A percentile compares a stretch with the other conserved stretches of the same genome.
Conservation (phyloP, 2,329 filamentous ascomycete species). For the Graphiopsis chlorocephala region DNA sequence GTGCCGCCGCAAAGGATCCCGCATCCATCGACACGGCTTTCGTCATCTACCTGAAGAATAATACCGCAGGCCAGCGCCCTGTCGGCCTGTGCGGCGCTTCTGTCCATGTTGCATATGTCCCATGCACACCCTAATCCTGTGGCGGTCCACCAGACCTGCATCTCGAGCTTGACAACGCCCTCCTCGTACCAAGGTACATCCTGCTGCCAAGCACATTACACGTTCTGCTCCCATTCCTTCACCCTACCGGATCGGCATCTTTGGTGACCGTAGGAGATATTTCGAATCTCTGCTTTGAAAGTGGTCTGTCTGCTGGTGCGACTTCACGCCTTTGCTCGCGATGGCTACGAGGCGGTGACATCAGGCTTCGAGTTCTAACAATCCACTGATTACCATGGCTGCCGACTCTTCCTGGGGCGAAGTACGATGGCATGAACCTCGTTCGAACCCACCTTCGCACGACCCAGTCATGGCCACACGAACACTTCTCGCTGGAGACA, state of each 20-base stretch:
- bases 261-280: neutral
- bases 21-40: constrained; percentile 8
- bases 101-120: constrained; percentile 4
- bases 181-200: constrained; percentile 7
- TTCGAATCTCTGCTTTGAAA: neutral
- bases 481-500: neutral
- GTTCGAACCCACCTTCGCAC: neutral
- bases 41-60: constrained; percentile 4
- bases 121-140: constrained; percentile 13
- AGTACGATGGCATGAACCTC: constrained; percentile 10
- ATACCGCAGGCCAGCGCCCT: constrained; percentile 11
- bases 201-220: constrained; percentile 4
- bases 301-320: neutral
- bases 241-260: neutral
- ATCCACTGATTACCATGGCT: neutral
- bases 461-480: neutral
- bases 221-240: neutral
- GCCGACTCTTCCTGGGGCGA: constrained; percentile 6
- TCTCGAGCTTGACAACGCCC: constrained; percentile 5
- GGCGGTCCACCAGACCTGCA: neutral
- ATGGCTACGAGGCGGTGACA: constrained; percentile 1
- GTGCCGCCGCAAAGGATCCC: constrained; percentile 1
- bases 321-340: neutral
- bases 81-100: constrained; percentile 15
- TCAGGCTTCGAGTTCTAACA: neutral